Percentiles rank a stretch among this genome's conserved stretches.
Evolutionary conservation across 352 stramenopile species (phyloP).

Genomic region (Salisapilia sapeloensis): DNA sequence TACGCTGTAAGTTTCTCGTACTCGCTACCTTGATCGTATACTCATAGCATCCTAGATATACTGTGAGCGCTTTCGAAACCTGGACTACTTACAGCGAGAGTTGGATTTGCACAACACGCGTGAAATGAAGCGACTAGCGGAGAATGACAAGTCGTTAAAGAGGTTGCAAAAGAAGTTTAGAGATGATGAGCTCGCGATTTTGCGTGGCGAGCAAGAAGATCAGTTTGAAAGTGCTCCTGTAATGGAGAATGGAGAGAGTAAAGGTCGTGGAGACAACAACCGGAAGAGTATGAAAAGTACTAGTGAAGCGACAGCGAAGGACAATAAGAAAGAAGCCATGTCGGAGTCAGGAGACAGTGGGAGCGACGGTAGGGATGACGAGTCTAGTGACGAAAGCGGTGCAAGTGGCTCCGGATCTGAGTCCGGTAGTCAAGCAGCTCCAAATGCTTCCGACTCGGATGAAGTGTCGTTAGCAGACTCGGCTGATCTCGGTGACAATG

Average conservation of each 20-base stretch:
- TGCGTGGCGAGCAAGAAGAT: constrained; percentile 79
- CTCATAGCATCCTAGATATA: constrained; percentile 31
- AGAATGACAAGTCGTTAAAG: constrained; percentile 82
- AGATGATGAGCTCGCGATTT: constrained; percentile 80
- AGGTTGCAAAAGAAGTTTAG: constrained; percentile 87
- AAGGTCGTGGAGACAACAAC: constrained; percentile 11
- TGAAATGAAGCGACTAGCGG: constrained; percentile 76
- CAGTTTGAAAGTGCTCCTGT: constrained; percentile 47
- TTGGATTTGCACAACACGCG: constrained; percentile 78
- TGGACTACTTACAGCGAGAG: constrained; percentile 93
- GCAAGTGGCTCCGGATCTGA: constrained; percentile 3
- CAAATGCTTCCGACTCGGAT: constrained; percentile 43
- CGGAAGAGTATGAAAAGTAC: constrained; percentile 7
- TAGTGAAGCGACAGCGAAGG: constrained; percentile 4
- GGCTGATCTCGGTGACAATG: constrained; percentile 66
- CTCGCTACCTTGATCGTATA: background rate
- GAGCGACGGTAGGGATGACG: constrained; percentile 19
- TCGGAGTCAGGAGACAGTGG: constrained; percentile 24
- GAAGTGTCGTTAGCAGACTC: constrained; percentile 74
- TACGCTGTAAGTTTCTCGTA: constrained; percentile 56
- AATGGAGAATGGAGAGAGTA: constrained; percentile 20
- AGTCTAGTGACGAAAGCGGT: constrained; percentile 33
- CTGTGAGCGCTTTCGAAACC: constrained; percentile 89
- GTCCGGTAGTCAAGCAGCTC: constrained; percentile 5
- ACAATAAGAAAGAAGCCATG: constrained; percentile 17